Percentiles rank a stretch among this genome's conserved stretches.
Conservation (phyloP, 805 yeast genomes). For the Barnettozyma botsteinii region DNA sequence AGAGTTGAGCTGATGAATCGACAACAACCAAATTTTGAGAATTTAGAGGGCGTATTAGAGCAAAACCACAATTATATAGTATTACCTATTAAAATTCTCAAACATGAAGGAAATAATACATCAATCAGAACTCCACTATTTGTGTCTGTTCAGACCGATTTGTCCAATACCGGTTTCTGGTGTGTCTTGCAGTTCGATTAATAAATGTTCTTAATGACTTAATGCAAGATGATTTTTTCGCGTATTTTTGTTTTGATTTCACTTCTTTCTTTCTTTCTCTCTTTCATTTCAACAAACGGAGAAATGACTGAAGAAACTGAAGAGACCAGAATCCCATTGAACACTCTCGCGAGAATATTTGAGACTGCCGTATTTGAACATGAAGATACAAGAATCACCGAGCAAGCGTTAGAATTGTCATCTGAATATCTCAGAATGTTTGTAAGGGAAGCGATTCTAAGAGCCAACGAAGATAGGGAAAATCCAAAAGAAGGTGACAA, state of each 20-base stretch:
- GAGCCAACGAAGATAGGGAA: conserved; percentile 51
- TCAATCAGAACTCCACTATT: conserved; percentile 23
- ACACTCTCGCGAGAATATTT: conserved; percentile 46
- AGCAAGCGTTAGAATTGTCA: conserved; percentile 42
- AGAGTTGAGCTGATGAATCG: conserved; percentile 29
- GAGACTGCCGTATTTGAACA: conserved; percentile 45
- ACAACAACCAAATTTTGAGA: conserved; percentile 6
- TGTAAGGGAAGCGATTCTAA: conserved; percentile 50
- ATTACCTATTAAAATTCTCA: conserved; percentile 21
- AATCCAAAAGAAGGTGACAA: conserved; percentile 20
- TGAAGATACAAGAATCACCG: conserved; percentile 40
- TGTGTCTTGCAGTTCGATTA: conserved; percentile 9
- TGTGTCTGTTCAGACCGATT: conserved; percentile 17
- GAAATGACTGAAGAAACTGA: conserved; percentile 8
- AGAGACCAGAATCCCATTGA: conserved; percentile 17
- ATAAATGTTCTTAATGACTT: too few relatives aligned
- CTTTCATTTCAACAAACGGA: not conserved
- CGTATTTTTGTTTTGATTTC: not conserved
- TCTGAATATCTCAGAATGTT: conserved; percentile 52
- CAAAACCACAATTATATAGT: conserved; percentile 27
- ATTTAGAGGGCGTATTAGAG: conserved; percentile 14
- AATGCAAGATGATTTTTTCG: too few relatives aligned
- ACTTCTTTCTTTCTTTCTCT: not conserved
- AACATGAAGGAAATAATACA: not conserved
- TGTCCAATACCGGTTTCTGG: conserved; percentile 20